phyloP scores from a whole-genome alignment of 2,329 filamentous ascomycete species.

The Penicillium oxalicum region DNA sequence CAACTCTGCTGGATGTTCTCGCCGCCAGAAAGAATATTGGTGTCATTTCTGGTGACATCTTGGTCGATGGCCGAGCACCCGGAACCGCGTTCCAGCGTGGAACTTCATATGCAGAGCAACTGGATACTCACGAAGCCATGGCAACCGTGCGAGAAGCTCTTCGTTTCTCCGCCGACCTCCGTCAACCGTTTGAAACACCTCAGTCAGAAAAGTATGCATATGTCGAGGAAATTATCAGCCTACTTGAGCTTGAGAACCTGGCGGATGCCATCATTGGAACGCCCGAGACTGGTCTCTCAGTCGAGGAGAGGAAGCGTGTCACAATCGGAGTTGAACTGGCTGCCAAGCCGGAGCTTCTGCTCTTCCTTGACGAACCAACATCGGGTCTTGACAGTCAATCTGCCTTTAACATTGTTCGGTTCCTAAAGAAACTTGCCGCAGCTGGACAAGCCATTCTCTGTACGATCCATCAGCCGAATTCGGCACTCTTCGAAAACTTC shows the following conservation, averaged over 20 bases:
- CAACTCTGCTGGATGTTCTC: conserved; percentile 73
- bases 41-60: conserved; percentile 56
- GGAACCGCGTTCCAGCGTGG: conserved; percentile 58
- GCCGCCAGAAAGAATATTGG: conserved; percentile 60
- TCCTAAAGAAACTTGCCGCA: conserved; percentile 54
- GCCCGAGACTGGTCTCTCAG: conserved; percentile 54
- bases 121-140: conserved; percentile 58
- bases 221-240: conserved; percentile 59
- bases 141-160: conserved; percentile 61
- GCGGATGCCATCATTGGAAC: conserved; percentile 61
- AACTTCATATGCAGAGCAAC: conserved; percentile 60
- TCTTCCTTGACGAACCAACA: conserved; percentile 60
- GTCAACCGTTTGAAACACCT: conserved; percentile 55
- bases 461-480: conserved; percentile 56
- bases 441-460: conserved; percentile 55
- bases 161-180: conserved; percentile 59
- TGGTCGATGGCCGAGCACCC: conserved; percentile 55
- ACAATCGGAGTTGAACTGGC: conserved; percentile 37
- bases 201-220: conserved; percentile 59
- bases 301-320: conserved; percentile 42
- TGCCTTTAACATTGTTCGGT: conserved; percentile 55
- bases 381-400: conserved; percentile 55
- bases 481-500: conserved; percentile 53
- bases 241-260: conserved; percentile 61
- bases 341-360: conserved; percentile 47